A percentile compares a stretch with the other conserved stretches of the same genome.
Conservation (phyloP, 768 basidiomycete species). For the Leccinum rimulosum region DNA sequence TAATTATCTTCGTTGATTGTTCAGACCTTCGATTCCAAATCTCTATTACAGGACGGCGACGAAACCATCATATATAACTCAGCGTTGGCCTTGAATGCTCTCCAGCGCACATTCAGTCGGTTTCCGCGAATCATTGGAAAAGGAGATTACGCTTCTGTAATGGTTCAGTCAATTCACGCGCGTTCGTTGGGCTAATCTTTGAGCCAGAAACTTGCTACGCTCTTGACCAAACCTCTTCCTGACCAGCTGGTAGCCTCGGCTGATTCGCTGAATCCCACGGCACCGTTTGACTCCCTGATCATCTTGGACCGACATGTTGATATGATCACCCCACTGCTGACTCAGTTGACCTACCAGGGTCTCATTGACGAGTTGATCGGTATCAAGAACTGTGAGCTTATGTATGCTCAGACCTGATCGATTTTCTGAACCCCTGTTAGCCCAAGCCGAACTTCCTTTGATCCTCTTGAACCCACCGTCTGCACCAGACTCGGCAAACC, state of each 20-base stretch:
- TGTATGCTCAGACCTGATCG: background rate
- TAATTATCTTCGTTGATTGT: slow-evolving; percentile 31
- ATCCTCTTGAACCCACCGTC: slow-evolving; percentile 62
- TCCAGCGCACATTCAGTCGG: slow-evolving; percentile 82
- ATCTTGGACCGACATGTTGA: slow-evolving; percentile 89
- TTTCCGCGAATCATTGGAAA: slow-evolving; percentile 94
- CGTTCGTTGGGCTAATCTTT: slow-evolving; percentile 11
- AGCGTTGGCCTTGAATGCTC: slow-evolving; percentile 76
- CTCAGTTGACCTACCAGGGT: slow-evolving; percentile 95
- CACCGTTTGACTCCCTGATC: slow-evolving; percentile 80
- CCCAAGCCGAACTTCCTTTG: slow-evolving; percentile 76
- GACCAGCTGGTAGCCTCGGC: slow-evolving; percentile 40
- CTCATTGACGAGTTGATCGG: slow-evolving; percentile 91
- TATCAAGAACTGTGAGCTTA: slow-evolving; percentile 76
- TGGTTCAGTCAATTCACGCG: slow-evolving; percentile 11
- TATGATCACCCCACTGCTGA: slow-evolving; percentile 93
- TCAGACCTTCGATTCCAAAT: background rate
- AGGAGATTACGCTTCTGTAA: slow-evolving; percentile 81
- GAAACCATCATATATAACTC: slow-evolving; percentile 89
- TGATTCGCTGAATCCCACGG: slow-evolving; percentile 45
- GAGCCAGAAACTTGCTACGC: slow-evolving; percentile 67
- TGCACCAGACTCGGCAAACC: slow-evolving; percentile 35
- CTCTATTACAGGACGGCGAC: slow-evolving; percentile 73
- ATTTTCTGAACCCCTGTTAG: slow-evolving; percentile 35
- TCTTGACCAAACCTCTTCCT: too few relatives aligned